A percentile compares a stretch with the other conserved stretches of the same genome.
These are phyloP conservation scores for Phytopythium ostracodes DNA, from an alignment of 352 stramenopile genomes.

Conservation along the genomic window DNA sequence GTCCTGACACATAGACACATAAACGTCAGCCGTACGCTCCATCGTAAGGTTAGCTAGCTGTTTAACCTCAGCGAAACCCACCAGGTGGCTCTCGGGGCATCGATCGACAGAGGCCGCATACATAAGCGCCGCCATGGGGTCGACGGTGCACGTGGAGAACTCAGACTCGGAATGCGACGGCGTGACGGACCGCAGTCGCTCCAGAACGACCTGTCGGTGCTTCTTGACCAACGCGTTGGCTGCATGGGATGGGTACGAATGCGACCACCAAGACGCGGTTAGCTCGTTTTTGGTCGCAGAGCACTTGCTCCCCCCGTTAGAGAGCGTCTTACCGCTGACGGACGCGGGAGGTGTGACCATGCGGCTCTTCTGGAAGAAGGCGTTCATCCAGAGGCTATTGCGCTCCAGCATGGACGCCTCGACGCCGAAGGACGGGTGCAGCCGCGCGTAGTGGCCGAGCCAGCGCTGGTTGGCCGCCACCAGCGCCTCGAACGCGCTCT, in stretches of 20 bases:
- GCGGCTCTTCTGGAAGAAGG: constrained; percentile 75
- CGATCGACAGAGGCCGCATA: constrained; percentile 54
- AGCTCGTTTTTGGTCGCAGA: not conserved
- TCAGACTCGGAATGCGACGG: constrained; percentile 39
- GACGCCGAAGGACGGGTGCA: constrained; percentile 53
- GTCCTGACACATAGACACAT: too few relatives aligned
- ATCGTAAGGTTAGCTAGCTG: not conserved
- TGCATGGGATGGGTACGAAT: constrained; percentile 10
- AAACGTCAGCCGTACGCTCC: too few relatives aligned
- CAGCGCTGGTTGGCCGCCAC: constrained; percentile 60
- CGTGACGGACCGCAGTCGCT: constrained; percentile 31
- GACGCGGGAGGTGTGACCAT: constrained; percentile 60
- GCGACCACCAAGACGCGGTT: too few relatives aligned
- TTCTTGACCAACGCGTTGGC: constrained; percentile 50
- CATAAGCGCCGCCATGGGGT: constrained; percentile 63
- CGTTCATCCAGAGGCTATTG: constrained; percentile 80
- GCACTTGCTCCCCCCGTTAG: too few relatives aligned
- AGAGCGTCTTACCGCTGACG: constrained; percentile 31
- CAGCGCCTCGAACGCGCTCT: constrained; percentile 41
- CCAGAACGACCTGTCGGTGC: constrained; percentile 38
- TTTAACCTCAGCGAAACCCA: too few relatives aligned
- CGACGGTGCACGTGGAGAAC: constrained; percentile 41
- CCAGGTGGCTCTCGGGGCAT: constrained; percentile 56
- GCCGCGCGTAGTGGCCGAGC: constrained; percentile 53
- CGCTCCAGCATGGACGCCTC: constrained; percentile 50